Evolutionary conservation across 331 rosid species (phyloP).

Genomic region (Quercus tomentella): DNA sequence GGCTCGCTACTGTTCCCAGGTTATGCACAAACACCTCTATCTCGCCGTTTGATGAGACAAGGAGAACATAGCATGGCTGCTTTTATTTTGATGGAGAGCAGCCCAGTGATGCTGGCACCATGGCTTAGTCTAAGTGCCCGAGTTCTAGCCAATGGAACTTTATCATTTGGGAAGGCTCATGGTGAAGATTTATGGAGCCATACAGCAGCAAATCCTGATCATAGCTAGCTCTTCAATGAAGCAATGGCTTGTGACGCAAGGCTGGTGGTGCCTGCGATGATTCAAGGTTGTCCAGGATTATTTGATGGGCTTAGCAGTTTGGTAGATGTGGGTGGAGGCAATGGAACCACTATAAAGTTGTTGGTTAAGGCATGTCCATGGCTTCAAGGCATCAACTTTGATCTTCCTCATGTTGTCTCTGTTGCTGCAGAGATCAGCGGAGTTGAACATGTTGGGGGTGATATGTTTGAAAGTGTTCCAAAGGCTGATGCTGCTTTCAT

Average conservation of each 20-base stretch:
- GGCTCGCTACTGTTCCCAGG: too few species aligned
- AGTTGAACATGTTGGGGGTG: constrained; percentile 44
- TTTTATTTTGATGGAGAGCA: constrained; percentile 37
- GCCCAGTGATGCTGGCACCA: constrained; percentile 57
- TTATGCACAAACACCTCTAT: constrained; percentile 37
- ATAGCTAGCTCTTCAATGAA: constrained; percentile 45
- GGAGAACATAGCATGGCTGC: constrained; percentile 43
- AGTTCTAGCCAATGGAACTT: background rate
- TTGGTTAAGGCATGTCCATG: constrained; percentile 35
- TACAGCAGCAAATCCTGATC: constrained; percentile 22
- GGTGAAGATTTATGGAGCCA: constrained; percentile 63
- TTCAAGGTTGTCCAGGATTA: constrained; percentile 31
- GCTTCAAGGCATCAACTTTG: constrained; percentile 56
- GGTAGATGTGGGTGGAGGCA: constrained; percentile 87
- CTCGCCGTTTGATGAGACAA: constrained; percentile 32
- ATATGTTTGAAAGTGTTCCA: constrained; percentile 57
- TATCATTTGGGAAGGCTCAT: constrained; percentile 34
- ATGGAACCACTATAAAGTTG: constrained; percentile 39
- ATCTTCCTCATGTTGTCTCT: constrained; percentile 64
- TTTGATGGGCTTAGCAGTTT: constrained; percentile 42
- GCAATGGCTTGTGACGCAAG: constrained; percentile 65
- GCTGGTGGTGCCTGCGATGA: constrained; percentile 20
- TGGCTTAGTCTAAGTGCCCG: constrained; percentile 47
- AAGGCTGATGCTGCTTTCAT: constrained; percentile 63
- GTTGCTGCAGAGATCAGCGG: constrained; percentile 6